Conservation (phyloP, 2,329 filamentous ascomycete genomes). For the Fusarium sublunatum region DNA sequence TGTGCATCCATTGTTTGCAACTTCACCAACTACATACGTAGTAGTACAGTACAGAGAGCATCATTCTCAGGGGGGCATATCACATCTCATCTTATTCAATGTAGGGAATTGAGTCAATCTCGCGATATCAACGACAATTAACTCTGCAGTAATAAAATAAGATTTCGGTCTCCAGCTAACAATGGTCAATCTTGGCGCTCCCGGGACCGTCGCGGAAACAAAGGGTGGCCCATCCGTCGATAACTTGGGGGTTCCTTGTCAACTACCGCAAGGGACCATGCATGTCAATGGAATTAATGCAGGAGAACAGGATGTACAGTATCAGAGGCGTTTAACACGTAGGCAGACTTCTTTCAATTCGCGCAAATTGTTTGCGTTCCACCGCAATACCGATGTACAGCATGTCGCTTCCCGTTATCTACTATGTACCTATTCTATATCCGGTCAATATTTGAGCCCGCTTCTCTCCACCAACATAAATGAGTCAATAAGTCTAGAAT, state of each 20-base stretch:
- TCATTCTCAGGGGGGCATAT: constrained; percentile 7
- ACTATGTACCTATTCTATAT: constrained; percentile 15
- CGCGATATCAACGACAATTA: constrained; percentile 18
- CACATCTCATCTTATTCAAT: not conserved
- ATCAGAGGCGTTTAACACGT: too few species aligned
- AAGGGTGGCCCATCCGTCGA: constrained; percentile 29
- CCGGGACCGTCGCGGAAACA: constrained; percentile 31
- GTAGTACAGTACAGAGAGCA: constrained; percentile 2
- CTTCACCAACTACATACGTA: constrained; percentile 15
- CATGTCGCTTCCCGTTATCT: constrained; percentile 32
- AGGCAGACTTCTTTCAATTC: constrained; percentile 14
- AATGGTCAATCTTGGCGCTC: constrained; percentile 35
- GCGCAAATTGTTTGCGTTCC: constrained; percentile 31
- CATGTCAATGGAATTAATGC: constrained; percentile 37
- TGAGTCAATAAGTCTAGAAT: constrained; percentile 1
- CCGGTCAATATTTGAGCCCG: constrained; percentile 25
- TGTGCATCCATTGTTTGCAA: constrained; percentile 22
- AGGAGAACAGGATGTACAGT: constrained; percentile 11
- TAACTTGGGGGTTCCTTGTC: constrained; percentile 33
- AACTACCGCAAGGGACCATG: constrained; percentile 35
- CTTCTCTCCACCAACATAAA: constrained; percentile 22
- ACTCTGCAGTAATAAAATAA: constrained; percentile 26
- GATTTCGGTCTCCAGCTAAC: constrained; percentile 26
- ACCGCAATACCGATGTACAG: constrained; percentile 17
- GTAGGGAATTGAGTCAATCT: constrained; percentile 11